These are phyloP conservation scores for Capronia americana DNA, from an alignment of 2,329 filamentous ascomycete species.

Conservation along the genomic window DNA sequence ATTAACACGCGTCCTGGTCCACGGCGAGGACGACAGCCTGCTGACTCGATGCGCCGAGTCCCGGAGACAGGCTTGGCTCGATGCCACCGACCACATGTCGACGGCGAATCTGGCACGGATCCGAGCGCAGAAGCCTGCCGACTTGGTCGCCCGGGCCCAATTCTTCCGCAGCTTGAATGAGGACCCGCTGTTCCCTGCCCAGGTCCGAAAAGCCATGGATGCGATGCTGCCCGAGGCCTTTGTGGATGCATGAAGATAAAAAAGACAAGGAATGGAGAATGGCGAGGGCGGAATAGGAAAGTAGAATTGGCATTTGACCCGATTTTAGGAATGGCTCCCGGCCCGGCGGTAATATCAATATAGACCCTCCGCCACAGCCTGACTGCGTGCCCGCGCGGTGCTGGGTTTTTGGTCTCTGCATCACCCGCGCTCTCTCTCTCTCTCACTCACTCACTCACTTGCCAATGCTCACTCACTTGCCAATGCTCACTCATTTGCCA, in stretches of 20 bases:
- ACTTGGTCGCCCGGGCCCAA: constrained; percentile 10
- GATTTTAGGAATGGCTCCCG: not conserved
- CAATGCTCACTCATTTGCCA: too few relatives aligned
- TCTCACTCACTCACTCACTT: not conserved
- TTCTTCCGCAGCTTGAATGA: constrained; percentile 29
- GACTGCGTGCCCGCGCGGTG: not conserved
- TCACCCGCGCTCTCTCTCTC: too few relatives aligned
- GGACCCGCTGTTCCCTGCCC: not conserved
- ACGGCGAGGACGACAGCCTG: constrained; percentile 22
- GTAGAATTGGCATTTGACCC: not conserved
- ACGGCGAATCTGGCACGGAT: constrained; percentile 21
- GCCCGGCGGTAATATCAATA: not conserved
- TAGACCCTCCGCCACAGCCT: not conserved
- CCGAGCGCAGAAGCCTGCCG: constrained; percentile 5
- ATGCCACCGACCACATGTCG: constrained; percentile 28
- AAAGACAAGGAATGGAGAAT: not conserved
- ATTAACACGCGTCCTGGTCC: not conserved
- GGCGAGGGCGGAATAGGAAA: not conserved
- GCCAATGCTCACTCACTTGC: too few relatives aligned
- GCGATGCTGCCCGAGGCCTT: not conserved
- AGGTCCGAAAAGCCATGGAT: constrained; percentile 4
- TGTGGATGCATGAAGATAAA: not conserved
- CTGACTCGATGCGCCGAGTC: constrained; percentile 27
- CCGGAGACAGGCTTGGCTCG: constrained; percentile 22
- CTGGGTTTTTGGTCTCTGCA: not conserved